phyloP scores from a whole-genome alignment of 352 stramenopile species.

The Pythium coloratum region DNA sequence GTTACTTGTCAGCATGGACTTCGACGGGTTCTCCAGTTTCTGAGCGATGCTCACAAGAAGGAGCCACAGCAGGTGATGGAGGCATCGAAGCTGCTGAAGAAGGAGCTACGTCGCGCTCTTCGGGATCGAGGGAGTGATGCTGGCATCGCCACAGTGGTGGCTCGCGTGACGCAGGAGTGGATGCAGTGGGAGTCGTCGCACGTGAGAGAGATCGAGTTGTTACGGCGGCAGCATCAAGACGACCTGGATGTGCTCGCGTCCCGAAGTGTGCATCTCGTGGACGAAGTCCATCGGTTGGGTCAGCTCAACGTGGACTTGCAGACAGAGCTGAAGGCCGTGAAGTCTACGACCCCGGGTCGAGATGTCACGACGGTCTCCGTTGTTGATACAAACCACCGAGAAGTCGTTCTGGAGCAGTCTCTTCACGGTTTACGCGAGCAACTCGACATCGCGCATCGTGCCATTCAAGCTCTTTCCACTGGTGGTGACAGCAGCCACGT shows the following conservation, averaged over 20 bases:
- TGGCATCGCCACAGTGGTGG: not conserved
- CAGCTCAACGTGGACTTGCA: conserved; percentile 13
- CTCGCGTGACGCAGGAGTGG: conserved; percentile 2
- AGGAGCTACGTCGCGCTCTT: conserved; percentile 12
- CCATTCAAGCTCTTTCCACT: conserved; percentile 12
- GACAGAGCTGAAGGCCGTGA: conserved; percentile 4
- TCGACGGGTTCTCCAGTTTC: not conserved
- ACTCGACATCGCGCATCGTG: conserved; percentile 19
- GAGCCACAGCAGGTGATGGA: not conserved
- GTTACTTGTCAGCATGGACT: conserved; percentile 14
- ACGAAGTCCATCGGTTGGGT: conserved; percentile 14
- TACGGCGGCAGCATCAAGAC: not conserved
- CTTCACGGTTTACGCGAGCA: conserved; percentile 13
- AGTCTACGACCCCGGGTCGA: not conserved
- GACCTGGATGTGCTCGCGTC: not conserved
- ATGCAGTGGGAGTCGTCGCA: conserved; percentile 19
- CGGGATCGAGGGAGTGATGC: not conserved
- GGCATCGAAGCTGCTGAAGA: conserved; percentile 5
- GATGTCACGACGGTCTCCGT: not conserved
- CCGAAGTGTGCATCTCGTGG: conserved; percentile 6
- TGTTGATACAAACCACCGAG: conserved; percentile 7
- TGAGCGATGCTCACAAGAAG: not conserved
- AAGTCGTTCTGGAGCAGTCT: conserved; percentile 16
- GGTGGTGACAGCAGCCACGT: not conserved
- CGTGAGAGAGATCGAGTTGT: not conserved